These are phyloP conservation scores for Hypsizygus marmoreus DNA, from an alignment of 768 basidiomycete species.

Conservation along the genomic window DNA sequence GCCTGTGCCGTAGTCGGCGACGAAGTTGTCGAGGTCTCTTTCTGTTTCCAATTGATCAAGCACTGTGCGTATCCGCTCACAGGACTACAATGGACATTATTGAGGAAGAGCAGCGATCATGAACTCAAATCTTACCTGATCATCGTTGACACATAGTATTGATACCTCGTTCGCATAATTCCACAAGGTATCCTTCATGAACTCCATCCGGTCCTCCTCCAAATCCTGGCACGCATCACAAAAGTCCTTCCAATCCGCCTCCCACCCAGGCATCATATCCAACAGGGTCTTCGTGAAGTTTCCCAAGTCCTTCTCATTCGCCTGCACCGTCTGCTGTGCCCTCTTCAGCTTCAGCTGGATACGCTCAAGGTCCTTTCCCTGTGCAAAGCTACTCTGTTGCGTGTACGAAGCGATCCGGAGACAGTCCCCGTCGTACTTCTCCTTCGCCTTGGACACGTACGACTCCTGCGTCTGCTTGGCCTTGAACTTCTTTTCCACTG, in stretches of 20 bases:
- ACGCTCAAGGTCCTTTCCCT: constrained; percentile 89
- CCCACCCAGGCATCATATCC: constrained; percentile 82
- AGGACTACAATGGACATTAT: constrained; percentile 57
- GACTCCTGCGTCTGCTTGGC: constrained; percentile 82
- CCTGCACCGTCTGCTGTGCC: constrained; percentile 82
- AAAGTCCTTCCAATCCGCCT: constrained; percentile 90
- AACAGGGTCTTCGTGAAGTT: constrained; percentile 76
- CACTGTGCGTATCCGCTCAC: constrained; percentile 82
- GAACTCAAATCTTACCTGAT: constrained; percentile 53
- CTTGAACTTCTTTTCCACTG: constrained; percentile 88
- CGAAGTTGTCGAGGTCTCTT: constrained; percentile 83
- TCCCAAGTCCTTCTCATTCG: constrained; percentile 88
- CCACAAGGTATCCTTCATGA: constrained; percentile 95
- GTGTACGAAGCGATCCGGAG: constrained; percentile 88
- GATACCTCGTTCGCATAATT: constrained; percentile 93
- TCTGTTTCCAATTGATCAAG: constrained; percentile 87
- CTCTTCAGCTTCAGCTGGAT: constrained; percentile 81
- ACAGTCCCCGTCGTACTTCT: constrained; percentile 90
- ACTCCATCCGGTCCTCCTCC: constrained; percentile 92
- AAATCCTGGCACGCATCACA: constrained; percentile 97
- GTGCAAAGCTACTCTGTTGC: constrained; percentile 79
- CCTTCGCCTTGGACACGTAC: constrained; percentile 82
- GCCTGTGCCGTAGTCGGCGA: constrained; percentile 86
- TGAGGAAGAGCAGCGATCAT: constrained; percentile 5
- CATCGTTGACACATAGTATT: constrained; percentile 92